Evolutionary conservation across 2,329 filamentous ascomycete genomes (phyloP), one percentile per base, ranked within the genome.

Genomic region (Colletotrichum euphorbiae): DNA sequence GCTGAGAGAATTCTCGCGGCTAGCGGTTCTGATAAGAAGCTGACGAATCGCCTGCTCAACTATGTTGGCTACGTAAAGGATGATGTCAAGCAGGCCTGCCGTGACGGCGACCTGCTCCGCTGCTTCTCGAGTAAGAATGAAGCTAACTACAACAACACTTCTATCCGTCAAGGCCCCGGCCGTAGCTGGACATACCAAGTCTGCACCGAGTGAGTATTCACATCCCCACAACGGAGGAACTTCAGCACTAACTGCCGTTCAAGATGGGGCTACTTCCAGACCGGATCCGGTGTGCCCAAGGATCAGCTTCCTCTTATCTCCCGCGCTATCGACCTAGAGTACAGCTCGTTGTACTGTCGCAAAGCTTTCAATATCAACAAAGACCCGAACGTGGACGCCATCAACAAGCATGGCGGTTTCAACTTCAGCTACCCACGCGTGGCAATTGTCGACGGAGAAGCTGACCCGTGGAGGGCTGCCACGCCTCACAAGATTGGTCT

Each of bases 341-440:
- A 90, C 76, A 77, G 82, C 3, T 87, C 86, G 0, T 77, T 85
- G 3, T 82, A 90, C 72, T 97, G 93, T 80, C 82, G 83, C 1
- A 81, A 86, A 7, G 86, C 87, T 0, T 97, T 94, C 83, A 90
- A 91, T 79, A 89, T 94, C 74, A 88, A 85, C 0, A 77, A 80
- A 0, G 86, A 85, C 0, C 86, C 93, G 0, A 82, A 94, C 58
- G 80, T 90, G 0, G 83, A 88, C 1, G 82, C 82, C 1, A 89
- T 96, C 77, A 96, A 97, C 82, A 89, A 90, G 74, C 90, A 91
- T 71, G 93, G 93, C 46, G 91, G 89, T 12, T 92, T 89, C 77
- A 80, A 87, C 75, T 90, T 96, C 72, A 85, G 86, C 51, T 94
- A 93, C 75, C 87, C 90, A 1, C 90, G 93, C 2, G 85, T 97